A percentile compares a stretch with the other conserved stretches of the same genome.
phyloP scores from a whole-genome alignment of 179 eudicot species.

The Actinidia chinensis region DNA sequence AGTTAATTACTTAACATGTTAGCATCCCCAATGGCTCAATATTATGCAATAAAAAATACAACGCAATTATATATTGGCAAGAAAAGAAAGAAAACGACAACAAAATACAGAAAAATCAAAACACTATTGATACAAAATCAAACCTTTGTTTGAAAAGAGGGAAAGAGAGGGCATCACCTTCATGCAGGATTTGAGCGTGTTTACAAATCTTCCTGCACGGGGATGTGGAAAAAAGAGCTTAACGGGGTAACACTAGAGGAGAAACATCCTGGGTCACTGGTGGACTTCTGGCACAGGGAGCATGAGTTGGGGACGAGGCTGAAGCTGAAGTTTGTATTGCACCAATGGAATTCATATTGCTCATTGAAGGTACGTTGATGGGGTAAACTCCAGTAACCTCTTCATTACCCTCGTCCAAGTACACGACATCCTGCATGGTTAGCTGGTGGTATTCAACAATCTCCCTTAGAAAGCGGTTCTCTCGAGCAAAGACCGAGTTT shows the following conservation, averaged over 20 bases:
- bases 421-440: slow-evolving; percentile 88
- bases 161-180: background rate
- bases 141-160: slow-evolving; percentile 15
- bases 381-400: slow-evolving; percentile 77
- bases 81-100: background rate
- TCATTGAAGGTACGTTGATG: slow-evolving; percentile 28
- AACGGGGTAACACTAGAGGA: slow-evolving; percentile 3
- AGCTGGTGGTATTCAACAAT: slow-evolving; percentile 94
- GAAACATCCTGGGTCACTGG: slow-evolving; percentile 5
- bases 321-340: slow-evolving; percentile 19
- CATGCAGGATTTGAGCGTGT: slow-evolving; percentile 14
- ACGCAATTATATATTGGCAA: slow-evolving; percentile 9
- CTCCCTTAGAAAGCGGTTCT: slow-evolving; percentile 86
- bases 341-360: slow-evolving; percentile 18
- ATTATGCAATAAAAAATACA: slow-evolving; percentile 16
- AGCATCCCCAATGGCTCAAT: no score
- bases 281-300: slow-evolving; percentile 15
- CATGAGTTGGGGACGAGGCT: slow-evolving; percentile 16
- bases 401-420: slow-evolving; percentile 70
- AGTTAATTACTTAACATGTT: background rate
- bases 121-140: slow-evolving; percentile 16
- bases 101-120: background rate
- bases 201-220: slow-evolving; percentile 24
- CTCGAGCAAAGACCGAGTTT: slow-evolving; percentile 75
- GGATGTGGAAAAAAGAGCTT: slow-evolving; percentile 25